These are phyloP conservation scores for Cantharellus cinnabarinus DNA, from an alignment of 768 basidiomycete genomes.

Conservation along the genomic window DNA sequence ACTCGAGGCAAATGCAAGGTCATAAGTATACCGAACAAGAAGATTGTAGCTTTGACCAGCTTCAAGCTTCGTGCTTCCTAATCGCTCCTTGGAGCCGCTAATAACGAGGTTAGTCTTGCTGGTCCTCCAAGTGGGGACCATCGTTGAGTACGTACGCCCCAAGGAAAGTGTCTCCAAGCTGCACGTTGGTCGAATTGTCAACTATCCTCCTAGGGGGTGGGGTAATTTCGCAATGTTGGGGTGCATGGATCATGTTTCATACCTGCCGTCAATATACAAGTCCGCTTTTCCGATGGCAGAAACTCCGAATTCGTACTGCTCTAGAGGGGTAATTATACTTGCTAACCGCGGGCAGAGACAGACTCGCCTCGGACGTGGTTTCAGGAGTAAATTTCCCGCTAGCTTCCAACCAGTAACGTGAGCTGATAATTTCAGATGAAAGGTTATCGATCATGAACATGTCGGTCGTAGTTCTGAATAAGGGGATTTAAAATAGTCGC, in stretches of 20 bases:
- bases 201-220: background rate
- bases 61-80: background rate
- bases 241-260: background rate
- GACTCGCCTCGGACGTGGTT: conserved; percentile 3
- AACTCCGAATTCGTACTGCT: background rate
- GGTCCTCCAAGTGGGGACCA: background rate
- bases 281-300: background rate
- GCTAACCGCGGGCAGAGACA: background rate
- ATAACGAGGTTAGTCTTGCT: background rate
- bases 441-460: background rate
- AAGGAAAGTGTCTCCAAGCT: background rate
- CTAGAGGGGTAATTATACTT: background rate
- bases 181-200: background rate
- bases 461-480: background rate
- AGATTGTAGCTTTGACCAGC: background rate
- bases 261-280: background rate
- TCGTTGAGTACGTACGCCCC: background rate
- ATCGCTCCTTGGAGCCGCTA: background rate
- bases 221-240: background rate
- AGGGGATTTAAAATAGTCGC: background rate
- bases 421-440: background rate
- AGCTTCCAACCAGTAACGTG: background rate
- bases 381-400: background rate
- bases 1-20: background rate
- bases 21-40: background rate